phyloP scores from a whole-genome alignment of 345 rosid genomes.

The Camelina sativa region DNA sequence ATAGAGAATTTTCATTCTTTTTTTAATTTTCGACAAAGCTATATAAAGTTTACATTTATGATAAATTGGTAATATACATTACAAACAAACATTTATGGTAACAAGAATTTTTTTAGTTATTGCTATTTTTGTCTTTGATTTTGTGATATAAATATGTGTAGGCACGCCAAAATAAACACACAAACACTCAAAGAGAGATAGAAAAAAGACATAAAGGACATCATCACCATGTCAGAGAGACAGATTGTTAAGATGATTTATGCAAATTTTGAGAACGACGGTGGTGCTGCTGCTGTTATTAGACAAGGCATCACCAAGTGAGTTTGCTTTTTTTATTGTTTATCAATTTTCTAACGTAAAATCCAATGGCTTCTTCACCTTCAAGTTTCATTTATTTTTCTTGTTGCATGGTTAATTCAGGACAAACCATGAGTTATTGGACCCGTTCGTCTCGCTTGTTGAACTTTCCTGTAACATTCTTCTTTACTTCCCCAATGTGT shows the following conservation, averaged over 20 bases:
- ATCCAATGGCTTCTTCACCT: constrained; percentile 13
- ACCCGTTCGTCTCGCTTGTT: constrained; percentile 86
- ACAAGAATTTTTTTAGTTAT: too few species aligned
- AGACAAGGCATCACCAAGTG: constrained; percentile 84
- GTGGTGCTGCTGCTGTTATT: constrained; percentile 68
- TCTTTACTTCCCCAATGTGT: background rate
- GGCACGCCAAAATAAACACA: too few species aligned
- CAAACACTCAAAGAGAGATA: background rate
- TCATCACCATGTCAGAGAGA: constrained; percentile 49
- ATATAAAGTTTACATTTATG: too few species aligned
- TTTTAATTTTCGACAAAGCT: too few species aligned
- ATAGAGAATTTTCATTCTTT: too few species aligned
- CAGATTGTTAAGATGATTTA: constrained; percentile 63
- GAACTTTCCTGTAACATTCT: constrained; percentile 63
- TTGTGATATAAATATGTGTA: too few species aligned
- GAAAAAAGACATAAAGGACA: background rate
- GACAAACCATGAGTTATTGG: constrained; percentile 66
- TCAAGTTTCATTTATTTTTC: constrained; percentile 6
- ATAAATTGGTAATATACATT: too few species aligned
- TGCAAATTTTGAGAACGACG: constrained; percentile 67
- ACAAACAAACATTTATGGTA: too few species aligned
- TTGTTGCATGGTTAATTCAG: constrained; percentile 46
- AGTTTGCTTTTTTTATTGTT: background rate
- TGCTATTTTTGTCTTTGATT: too few species aligned
- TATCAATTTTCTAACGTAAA: background rate